Conservation (phyloP, 176 grass and related monocot genomes). For the Dactylis glomerata region DNA sequence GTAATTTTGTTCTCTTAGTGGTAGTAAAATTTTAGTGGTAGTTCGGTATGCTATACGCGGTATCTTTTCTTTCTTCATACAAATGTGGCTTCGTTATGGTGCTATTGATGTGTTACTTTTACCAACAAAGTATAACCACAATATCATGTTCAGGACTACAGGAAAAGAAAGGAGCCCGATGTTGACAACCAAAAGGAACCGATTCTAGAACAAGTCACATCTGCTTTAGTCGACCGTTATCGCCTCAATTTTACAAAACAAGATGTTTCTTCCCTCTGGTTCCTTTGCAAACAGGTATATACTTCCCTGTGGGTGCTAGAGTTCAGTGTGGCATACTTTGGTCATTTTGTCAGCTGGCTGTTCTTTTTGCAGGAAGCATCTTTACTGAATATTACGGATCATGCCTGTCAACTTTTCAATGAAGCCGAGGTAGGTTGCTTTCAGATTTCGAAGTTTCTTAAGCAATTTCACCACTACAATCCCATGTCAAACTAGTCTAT, state of each 20-base stretch:
- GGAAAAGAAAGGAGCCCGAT: constrained; percentile 77
- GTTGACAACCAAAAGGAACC: constrained; percentile 87
- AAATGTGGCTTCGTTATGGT: neutral
- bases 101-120: neutral
- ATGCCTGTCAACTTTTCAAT: constrained; percentile 94
- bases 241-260: constrained; percentile 72
- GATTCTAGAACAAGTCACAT: constrained; percentile 69
- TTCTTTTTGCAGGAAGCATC: constrained; percentile 82
- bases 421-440: constrained; percentile 62
- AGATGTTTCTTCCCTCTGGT: constrained; percentile 92
- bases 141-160: constrained; percentile 63
- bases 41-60: neutral
- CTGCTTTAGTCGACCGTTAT: constrained; percentile 57
- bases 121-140: constrained; percentile 5
- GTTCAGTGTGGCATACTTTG: constrained; percentile 14
- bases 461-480: neutral
- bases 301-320: neutral
- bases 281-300: constrained; percentile 94
- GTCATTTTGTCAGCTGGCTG: constrained; percentile 12
- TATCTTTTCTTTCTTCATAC: neutral
- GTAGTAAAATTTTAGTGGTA: neutral
- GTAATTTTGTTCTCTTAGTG: neutral
- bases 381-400: constrained; percentile 84
- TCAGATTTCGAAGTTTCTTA: constrained; percentile 4
- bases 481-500: neutral